phyloP scores from a whole-genome alignment of 805 yeast genomes.

The Schwanniomyces occidentalis region DNA sequence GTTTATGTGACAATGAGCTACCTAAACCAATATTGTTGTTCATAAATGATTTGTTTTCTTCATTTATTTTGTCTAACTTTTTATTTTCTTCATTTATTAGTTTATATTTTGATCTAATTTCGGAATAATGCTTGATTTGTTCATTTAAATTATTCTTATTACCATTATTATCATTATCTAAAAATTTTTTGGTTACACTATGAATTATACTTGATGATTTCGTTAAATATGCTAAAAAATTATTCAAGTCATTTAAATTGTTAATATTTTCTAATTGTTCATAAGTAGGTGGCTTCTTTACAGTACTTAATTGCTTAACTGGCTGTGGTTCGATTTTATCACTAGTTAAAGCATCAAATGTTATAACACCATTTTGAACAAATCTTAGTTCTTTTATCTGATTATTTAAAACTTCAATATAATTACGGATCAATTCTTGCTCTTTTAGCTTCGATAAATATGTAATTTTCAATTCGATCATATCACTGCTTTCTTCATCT shows the following conservation, averaged over 20 bases:
- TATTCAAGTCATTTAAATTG: constrained; percentile 41
- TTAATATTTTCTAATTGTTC: constrained; percentile 41
- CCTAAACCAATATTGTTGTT: constrained; percentile 2
- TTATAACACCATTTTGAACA: constrained; percentile 45
- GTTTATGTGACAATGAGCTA: background rate
- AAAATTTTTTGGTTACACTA: constrained; percentile 35
- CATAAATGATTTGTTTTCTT: constrained; percentile 3
- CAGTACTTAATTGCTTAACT: constrained; percentile 1
- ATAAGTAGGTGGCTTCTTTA: constrained; percentile 11
- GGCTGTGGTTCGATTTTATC: constrained; percentile 6
- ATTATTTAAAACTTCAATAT: constrained; percentile 41
- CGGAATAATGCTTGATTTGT: constrained; percentile 24
- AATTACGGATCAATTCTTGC: constrained; percentile 42
- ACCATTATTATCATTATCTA: constrained; percentile 12
- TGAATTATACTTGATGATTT: constrained; percentile 39
- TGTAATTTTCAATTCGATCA: constrained; percentile 26
- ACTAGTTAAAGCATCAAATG: constrained; percentile 39
- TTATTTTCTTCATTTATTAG: constrained; percentile 9
- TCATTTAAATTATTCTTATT: constrained; percentile 15
- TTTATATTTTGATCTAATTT: constrained; percentile 18
- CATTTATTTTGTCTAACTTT: constrained; percentile 6
- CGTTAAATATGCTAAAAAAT: constrained; percentile 36
- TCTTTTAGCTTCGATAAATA: constrained; percentile 41
- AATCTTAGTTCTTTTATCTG: constrained; percentile 44
- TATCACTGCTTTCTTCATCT: constrained; percentile 11